Percentiles rank a stretch among this genome's conserved stretches.
Conservation (phyloP, 2,329 filamentous ascomycete genomes). For the Fusarium hainanense region DNA sequence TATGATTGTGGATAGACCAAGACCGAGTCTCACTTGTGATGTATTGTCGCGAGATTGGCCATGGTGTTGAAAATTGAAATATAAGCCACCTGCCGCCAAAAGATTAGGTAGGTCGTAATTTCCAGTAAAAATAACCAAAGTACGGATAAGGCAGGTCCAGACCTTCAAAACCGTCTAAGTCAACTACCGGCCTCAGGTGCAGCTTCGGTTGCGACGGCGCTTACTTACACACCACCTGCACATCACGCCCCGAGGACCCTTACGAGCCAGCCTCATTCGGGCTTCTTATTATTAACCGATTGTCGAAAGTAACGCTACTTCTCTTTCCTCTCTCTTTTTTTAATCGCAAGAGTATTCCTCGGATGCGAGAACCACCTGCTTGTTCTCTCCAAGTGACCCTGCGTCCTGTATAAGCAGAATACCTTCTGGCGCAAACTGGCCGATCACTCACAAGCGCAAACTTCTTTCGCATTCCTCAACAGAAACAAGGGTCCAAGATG, state of each 20-base stretch:
- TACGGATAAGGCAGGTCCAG: not conserved
- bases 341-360: not conserved
- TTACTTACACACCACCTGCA: conserved; percentile 39
- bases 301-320: conserved; percentile 8
- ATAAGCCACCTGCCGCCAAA: conserved; percentile 34
- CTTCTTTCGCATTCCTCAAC: conserved; percentile 3
- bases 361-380: not conserved
- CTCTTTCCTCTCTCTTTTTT: conserved; percentile 11
- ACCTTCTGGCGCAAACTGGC: conserved; percentile 19
- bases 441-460: conserved; percentile 2
- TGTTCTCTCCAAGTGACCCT: conserved; percentile 8
- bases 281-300: conserved; percentile 2
- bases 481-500: conserved; percentile 28
- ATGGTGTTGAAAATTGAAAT: conserved; percentile 33
- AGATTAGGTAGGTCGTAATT: not conserved
- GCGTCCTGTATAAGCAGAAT: not conserved
- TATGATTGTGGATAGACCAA: conserved; percentile 31
- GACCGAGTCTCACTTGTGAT: conserved; percentile 1
- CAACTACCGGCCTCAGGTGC: not conserved
- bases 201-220: conserved; percentile 32
- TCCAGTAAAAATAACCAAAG: not conserved
- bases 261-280: conserved; percentile 27
- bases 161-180: conserved; percentile 16
- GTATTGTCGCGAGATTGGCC: conserved; percentile 11
- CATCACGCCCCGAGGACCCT: conserved; percentile 11